phyloP scores from a whole-genome alignment of 2,329 filamentous ascomycete species.

The Metarhizium album region DNA sequence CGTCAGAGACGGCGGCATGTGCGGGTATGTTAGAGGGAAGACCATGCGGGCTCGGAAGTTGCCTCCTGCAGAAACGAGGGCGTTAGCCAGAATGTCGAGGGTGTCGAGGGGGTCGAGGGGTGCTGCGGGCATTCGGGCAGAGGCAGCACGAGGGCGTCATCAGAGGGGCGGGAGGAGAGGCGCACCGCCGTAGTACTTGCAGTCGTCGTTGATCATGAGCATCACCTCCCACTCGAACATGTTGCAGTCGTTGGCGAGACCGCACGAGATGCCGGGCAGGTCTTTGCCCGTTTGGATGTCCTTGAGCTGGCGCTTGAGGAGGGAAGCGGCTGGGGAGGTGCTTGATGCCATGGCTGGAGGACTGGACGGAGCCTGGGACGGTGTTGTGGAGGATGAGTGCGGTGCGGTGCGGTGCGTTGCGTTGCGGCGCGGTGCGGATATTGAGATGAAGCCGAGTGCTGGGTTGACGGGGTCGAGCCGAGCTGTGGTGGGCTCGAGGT shows the following conservation, averaged over 20 bases:
- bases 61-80: constrained; percentile 60
- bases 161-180: constrained; percentile 8
- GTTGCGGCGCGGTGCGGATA: too few relatives aligned
- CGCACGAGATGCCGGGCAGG: constrained; percentile 88
- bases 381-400: too few relatives aligned
- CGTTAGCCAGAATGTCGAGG: too few relatives aligned
- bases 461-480: too few relatives aligned
- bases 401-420: too few relatives aligned
- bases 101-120: too few relatives aligned
- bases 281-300: constrained; percentile 88
- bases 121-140: too few relatives aligned
- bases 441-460: too few relatives aligned
- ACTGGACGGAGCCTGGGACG: too few relatives aligned
- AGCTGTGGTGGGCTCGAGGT: too few relatives aligned
- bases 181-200: constrained; percentile 84
- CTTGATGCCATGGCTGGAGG: constrained; percentile 27
- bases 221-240: constrained; percentile 98
- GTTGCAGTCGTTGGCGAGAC: constrained; percentile 72
- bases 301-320: constrained; percentile 80
- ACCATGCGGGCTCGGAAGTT: constrained; percentile 79
- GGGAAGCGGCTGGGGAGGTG: constrained; percentile 51
- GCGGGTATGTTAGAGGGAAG: constrained; percentile 81
- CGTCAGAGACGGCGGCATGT: constrained; percentile 76
- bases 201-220: constrained; percentile 95
- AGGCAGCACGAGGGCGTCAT: too few relatives aligned